Evolutionary conservation across 1,284 basidiomycete species (phyloP).

Genomic region (Cryptococcus sp.): DNA sequence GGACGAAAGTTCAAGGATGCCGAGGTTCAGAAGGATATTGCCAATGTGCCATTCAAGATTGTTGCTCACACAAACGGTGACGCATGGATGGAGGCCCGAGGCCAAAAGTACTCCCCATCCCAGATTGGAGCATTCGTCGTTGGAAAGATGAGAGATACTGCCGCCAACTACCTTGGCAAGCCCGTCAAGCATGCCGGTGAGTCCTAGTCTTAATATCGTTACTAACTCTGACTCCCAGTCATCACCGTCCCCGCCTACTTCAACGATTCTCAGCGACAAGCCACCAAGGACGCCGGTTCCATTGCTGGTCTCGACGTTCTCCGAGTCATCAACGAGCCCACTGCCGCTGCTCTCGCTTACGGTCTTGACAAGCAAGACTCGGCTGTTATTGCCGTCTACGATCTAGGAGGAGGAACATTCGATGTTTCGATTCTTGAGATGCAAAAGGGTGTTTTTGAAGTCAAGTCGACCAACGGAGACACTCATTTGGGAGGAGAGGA

Average conservation of each 20-base stretch:
- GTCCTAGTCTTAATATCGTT: not conserved
- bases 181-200: slow-evolving; percentile 76
- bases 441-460: slow-evolving; percentile 60
- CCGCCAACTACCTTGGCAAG: slow-evolving; percentile 86
- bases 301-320: slow-evolving; percentile 63
- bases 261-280: slow-evolving; percentile 64
- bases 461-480: slow-evolving; percentile 84
- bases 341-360: slow-evolving; percentile 54
- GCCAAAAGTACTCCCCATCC: slow-evolving; percentile 57
- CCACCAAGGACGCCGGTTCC: slow-evolving; percentile 60
- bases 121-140: slow-evolving; percentile 76
- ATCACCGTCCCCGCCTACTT: slow-evolving; percentile 68
- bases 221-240: slow-evolving; percentile 54
- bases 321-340: slow-evolving; percentile 65
- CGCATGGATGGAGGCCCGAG: slow-evolving; percentile 68
- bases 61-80: slow-evolving; percentile 60
- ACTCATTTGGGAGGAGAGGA: slow-evolving; percentile 99
- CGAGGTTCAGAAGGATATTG: slow-evolving; percentile 87
- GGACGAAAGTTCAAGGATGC: slow-evolving; percentile 89
- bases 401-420: slow-evolving; percentile 88
- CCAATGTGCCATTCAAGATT: slow-evolving; percentile 66
- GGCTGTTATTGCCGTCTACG: slow-evolving; percentile 97
- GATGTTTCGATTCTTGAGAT: slow-evolving; percentile 63
- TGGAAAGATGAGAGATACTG: slow-evolving; percentile 93
- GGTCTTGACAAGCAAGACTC: slow-evolving; percentile 72